phyloP scores from a whole-genome alignment of 2,329 filamentous ascomycete species.

The Ophiostoma montium region DNA sequence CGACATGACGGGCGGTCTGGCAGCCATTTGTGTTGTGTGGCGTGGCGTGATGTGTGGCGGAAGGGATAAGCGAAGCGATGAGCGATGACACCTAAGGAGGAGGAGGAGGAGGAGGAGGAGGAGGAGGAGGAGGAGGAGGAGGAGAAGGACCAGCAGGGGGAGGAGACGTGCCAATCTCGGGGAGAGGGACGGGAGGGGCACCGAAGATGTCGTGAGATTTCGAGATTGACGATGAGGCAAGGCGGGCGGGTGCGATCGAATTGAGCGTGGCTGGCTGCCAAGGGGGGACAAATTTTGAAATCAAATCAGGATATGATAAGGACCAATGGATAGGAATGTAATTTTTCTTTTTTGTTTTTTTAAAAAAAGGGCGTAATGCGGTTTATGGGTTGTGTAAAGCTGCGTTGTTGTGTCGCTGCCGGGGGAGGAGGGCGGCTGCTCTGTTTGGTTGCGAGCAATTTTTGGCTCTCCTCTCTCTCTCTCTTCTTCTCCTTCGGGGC shows the following conservation, averaged over 20 bases:
- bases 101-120: no score
- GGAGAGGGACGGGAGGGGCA: no score
- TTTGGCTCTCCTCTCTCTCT: no score
- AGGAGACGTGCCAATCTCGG: no score
- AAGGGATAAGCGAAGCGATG: background rate
- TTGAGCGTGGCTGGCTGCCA: no score
- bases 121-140: no score
- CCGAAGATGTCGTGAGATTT: no score
- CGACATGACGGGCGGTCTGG: constrained; percentile 19
- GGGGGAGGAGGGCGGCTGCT: background rate
- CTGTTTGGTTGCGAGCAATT: background rate
- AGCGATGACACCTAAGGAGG: background rate
- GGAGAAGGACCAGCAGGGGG: no score
- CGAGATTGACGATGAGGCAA: no score
- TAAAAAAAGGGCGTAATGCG: background rate
- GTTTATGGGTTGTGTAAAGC: background rate
- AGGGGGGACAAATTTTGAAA: background rate
- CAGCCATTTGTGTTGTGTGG: constrained; percentile 22
- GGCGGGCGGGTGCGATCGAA: no score
- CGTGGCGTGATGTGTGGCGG: background rate
- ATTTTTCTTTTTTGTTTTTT: no score
- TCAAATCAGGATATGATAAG: background rate
- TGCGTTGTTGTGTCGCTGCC: background rate
- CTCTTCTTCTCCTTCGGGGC: no score
- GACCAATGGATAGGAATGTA: background rate